Percentiles rank a stretch among this genome's conserved stretches.
phyloP scores from a whole-genome alignment of 225 moss, liverwort and hornwort species.

The Pseudoscleropodium purum region DNA sequence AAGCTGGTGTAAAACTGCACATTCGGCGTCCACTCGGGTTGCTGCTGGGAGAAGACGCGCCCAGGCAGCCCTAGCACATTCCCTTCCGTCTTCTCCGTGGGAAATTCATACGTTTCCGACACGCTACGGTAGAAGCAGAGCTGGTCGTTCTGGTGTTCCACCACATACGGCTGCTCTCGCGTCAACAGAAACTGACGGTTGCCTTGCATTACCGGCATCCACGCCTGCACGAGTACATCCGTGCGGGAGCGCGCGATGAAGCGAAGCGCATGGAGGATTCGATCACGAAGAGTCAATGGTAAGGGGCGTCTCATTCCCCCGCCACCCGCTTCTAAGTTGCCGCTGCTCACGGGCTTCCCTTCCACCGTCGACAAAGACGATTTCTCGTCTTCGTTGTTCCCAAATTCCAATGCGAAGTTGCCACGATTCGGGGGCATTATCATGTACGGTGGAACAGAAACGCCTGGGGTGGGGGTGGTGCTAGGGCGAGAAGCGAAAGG shows the following conservation, averaged over 20 bases:
- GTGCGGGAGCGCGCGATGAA: constrained; percentile 18
- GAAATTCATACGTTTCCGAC: constrained; percentile 76
- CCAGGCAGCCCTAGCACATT: constrained; percentile 67
- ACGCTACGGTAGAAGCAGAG: constrained; percentile 57
- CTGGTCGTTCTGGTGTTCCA: constrained; percentile 50
- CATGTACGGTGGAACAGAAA: background rate
- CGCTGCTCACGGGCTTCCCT: constrained; percentile 15
- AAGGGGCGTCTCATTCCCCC: background rate
- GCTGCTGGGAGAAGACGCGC: constrained; percentile 62
- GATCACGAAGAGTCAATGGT: constrained; percentile 8
- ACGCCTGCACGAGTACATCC: constrained; percentile 74
- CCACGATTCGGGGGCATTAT: background rate
- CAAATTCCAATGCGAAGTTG: constrained; percentile 10
- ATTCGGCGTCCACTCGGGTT: constrained; percentile 94
- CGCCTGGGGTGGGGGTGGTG: background rate
- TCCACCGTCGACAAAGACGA: constrained; percentile 27
- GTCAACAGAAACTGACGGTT: constrained; percentile 46
- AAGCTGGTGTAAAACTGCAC: constrained; percentile 79
- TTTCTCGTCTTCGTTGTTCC: constrained; percentile 27
- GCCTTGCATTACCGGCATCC: constrained; percentile 75
- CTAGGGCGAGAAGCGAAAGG: constrained; percentile 3
- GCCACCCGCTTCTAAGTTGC: constrained; percentile 7
- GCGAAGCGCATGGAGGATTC: constrained; percentile 37
- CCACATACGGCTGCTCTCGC: constrained; percentile 68
- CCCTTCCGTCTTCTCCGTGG: constrained; percentile 48